A percentile compares a stretch with the other conserved stretches of the same genome.
Evolutionary conservation across 2,329 filamentous ascomycete species (phyloP).

Genomic region (Epichloe coenophiala): DNA sequence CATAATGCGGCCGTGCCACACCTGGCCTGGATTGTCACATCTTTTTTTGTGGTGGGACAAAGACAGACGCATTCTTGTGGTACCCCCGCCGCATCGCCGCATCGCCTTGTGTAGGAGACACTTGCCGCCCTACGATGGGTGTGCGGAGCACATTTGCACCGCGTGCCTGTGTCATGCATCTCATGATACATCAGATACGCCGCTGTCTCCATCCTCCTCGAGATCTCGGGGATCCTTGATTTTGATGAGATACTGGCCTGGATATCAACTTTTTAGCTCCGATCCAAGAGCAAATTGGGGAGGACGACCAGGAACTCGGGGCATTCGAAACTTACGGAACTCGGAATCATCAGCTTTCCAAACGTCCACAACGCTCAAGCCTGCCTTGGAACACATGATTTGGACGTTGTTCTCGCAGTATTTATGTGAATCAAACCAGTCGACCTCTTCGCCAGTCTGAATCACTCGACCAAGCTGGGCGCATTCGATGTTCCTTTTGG

Average conservation of each 20-base stretch:
- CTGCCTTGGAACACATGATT: slow-evolving; percentile 26
- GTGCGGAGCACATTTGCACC: not conserved
- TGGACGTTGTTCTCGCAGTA: slow-evolving; percentile 22
- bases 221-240: slow-evolving; percentile 16
- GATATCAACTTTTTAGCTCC: slow-evolving; percentile 7
- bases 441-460: slow-evolving; percentile 21
- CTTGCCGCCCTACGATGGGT: not conserved
- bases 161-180: not conserved
- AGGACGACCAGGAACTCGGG: not conserved
- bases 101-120: not conserved
- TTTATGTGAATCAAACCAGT: slow-evolving; percentile 32
- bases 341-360: slow-evolving; percentile 25
- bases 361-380: slow-evolving; percentile 21
- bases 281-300: slow-evolving; percentile 1
- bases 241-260: slow-evolving; percentile 26
- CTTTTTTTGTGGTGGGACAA: too few species aligned
- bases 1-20: not conserved
- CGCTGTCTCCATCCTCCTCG: slow-evolving; percentile 24
- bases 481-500: slow-evolving; percentile 20
- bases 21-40: too few species aligned
- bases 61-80: too few species aligned
- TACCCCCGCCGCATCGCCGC: not conserved
- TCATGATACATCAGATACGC: slow-evolving; percentile 17
- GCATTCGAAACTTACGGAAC: slow-evolving; percentile 20
- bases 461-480: slow-evolving; percentile 14